Base-by-base conservation (phyloP, 2,329 filamentous ascomycete genomes). In the Fonsecaea pugnacius region DNA sequence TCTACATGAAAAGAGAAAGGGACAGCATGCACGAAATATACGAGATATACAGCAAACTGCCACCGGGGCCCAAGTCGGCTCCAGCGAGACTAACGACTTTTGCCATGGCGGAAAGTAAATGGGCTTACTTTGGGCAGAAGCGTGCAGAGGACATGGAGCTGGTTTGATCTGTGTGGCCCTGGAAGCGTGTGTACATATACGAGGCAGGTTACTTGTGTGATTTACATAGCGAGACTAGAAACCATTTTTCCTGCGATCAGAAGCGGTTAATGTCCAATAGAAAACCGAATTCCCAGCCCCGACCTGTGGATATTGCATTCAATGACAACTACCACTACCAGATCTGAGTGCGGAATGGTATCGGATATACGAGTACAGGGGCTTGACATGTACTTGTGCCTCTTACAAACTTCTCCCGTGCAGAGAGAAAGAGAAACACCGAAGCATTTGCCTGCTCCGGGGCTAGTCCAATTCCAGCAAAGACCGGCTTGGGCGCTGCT, bases 21-120 rank as follows among this genome's bases (percentile, higher is more conserved):
- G 61, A 66, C 30, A 66, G 63, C 51, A 66, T 60, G 60, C 52
- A 66, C 50, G 66, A 68, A 38, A 64, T 66, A 48, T 61, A 66
- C 27, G 56, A 68, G 33, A 32, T 68, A 5, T 68, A 68, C 48
- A 62, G 55, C n/a, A 48, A 60, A 27, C 24, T 59, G 21, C 56
- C 60, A 18, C 52, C 59, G 3, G 40, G 14, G 8, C 56, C 56
- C 12, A 60, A 58, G 24, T 57, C 60, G 12, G 64, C 64, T 9
- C 64, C 64, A 1, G 35, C 60, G 9, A 57, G 14, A 18, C 40
- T 66, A 9, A 48, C 27, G 18, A 63, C 64, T 1, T 66, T 66
- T 56, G 59, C 60, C 1, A 58, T 61, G 53, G 64, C 64, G n/a
- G 64, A 64, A 16, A 63, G 60, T 16, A 66, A 64, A 40, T 66